These are phyloP conservation scores for Tolypocladium nubicola DNA, from an alignment of 2,329 filamentous ascomycete genomes.

Conservation along the genomic window DNA sequence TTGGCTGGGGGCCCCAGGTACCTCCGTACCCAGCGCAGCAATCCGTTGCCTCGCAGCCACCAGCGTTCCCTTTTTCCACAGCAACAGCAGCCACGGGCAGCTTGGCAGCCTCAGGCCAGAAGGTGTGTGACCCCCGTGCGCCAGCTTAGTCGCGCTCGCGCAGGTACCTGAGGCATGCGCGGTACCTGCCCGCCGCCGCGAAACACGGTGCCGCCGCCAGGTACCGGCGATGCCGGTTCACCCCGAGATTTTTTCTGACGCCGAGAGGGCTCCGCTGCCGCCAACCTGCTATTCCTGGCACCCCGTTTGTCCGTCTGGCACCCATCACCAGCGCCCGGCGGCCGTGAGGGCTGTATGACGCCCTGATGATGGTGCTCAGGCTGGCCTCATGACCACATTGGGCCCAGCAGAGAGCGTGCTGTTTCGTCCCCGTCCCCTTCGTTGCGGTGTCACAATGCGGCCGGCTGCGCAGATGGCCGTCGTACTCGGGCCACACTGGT, in stretches of 20 bases:
- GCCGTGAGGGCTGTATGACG: background rate
- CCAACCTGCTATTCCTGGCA: background rate
- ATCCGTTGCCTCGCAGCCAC: background rate
- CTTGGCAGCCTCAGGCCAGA: conserved; percentile 23
- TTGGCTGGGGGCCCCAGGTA: conserved; percentile 4
- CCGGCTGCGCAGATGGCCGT: background rate
- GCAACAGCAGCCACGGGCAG: conserved; percentile 15
- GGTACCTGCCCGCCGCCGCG: background rate
- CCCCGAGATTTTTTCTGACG: conserved; percentile 21
- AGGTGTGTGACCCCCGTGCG: background rate
- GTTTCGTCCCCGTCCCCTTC: background rate
- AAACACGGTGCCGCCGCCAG: background rate
- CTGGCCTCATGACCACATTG: background rate
- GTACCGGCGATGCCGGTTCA: conserved; percentile 20
- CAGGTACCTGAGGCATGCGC: background rate
- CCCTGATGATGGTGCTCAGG: background rate
- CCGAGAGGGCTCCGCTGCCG: conserved; percentile 8
- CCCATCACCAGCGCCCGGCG: background rate
- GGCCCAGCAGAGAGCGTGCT: background rate
- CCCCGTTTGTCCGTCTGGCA: background rate
- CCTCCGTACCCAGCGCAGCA: background rate
- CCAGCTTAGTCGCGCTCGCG: background rate
- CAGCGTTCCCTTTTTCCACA: conserved; percentile 12
- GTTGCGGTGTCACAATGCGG: background rate
- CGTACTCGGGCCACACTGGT: background rate